Conservation (phyloP, 2,329 filamentous ascomycete species). For the Stagonosporopsis tanaceti region DNA sequence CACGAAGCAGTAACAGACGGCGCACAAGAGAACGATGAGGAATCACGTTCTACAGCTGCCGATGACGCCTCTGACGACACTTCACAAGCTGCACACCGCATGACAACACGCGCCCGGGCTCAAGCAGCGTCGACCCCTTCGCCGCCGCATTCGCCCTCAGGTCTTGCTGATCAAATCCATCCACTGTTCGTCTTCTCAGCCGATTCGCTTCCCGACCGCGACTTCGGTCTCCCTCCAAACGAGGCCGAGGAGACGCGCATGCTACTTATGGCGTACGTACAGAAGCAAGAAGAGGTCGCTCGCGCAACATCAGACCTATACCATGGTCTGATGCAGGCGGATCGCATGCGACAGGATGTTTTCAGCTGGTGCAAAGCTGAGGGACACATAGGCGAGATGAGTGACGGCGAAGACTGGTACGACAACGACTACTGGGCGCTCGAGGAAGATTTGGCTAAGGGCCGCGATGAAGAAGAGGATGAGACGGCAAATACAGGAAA, state of each 20-base stretch:
- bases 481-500: constrained; percentile 62
- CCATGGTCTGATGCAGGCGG: constrained; percentile 74
- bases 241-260: constrained; percentile 83
- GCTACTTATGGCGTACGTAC: constrained; percentile 77
- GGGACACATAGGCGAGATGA: constrained; percentile 79
- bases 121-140: constrained; percentile 53
- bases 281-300: constrained; percentile 86
- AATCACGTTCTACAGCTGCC: constrained; percentile 28
- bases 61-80: constrained; percentile 54
- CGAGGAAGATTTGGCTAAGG: constrained; percentile 78
- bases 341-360: constrained; percentile 75
- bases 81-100: constrained; percentile 57
- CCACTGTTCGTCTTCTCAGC: constrained; percentile 75
- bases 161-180: constrained; percentile 68
- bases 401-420: constrained; percentile 89
- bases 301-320: constrained; percentile 73
- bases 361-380: constrained; percentile 81
- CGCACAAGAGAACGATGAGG: constrained; percentile 36
- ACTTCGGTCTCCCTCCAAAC: constrained; percentile 73
- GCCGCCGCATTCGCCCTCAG: constrained; percentile 56
- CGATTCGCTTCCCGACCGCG: constrained; percentile 69
- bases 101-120: constrained; percentile 64
- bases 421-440: constrained; percentile 82
- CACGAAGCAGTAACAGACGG: constrained; percentile 23
- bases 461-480: constrained; percentile 80